Base-by-base conservation (phyloP, 177 flowering plant genomes). In the Vitis hybrid region DNA sequence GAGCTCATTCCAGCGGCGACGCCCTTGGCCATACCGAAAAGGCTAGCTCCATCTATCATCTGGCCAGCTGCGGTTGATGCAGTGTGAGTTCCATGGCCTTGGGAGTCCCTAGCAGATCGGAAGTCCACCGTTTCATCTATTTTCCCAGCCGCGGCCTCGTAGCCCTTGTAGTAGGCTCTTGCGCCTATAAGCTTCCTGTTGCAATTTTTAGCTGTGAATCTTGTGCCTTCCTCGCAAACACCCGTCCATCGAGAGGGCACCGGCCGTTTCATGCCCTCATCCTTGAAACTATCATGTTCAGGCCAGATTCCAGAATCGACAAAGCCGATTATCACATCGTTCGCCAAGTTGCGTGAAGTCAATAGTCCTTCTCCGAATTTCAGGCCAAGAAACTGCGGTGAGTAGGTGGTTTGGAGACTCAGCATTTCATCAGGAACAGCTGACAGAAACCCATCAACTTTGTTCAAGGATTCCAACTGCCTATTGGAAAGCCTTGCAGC, bases 291-390 rank as follows among this genome's bases (percentile, higher is more conserved):
- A 2, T 54, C 60, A 49, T 86, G 91, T 65, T 89, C 93, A 35
- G 96, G 96, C 91, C 90, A 89, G 58, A 91, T 82, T 59, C 96
- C 96, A 1, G 90, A 81, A 66, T 91, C 96, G 2, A 87, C n/a
- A n/a, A 91, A 67, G 1, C 93, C 96, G 55, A 91, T 70, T 6
- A 91, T 86, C 13, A 86, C 81, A 54, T 88, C 89, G 0, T 79
- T 64, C 11, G 80, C 85, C 46, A 35, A 35, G 7, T 35, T 35
- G 7, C 7, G 46, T 35, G 46, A 35, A 35, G 46, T 35, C 46
- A 35, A 35, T 35, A 35, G 46, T 35, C 46, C 46, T 35, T 35
- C 4, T 35, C 46, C 46, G 46, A 35, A 49, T 58, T 80, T 56
- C 2, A 92, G 86, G 74, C 93, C 94, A 24, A 91, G 88, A 70